Evolutionary conservation across 2,329 filamentous ascomycete species (phyloP).

Genomic region (Knufia fluminis): DNA sequence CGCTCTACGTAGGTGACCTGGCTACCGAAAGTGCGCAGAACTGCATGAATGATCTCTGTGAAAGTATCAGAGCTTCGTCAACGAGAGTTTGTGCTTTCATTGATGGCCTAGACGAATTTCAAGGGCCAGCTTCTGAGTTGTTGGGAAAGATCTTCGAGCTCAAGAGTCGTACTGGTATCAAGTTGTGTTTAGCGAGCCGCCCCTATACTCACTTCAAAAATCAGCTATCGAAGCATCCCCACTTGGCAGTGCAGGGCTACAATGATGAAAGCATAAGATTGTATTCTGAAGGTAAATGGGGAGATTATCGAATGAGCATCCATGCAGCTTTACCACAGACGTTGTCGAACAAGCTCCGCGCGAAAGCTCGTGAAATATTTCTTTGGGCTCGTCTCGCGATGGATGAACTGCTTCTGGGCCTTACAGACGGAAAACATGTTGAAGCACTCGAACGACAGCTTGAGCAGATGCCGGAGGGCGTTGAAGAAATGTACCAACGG

Average conservation of each 20-base stretch:
- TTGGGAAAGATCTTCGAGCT: not conserved
- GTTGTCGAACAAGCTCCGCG: not conserved
- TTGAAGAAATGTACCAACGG: conserved; percentile 8
- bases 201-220: not conserved
- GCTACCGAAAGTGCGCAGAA: not conserved
- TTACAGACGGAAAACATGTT: not conserved
- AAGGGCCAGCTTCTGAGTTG: not conserved
- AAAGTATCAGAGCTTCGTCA: not conserved
- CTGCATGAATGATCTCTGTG: not conserved
- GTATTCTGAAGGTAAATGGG: not conserved
- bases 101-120: conserved; percentile 1
- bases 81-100: conserved; percentile 2
- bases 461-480: not conserved
- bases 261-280: not conserved
- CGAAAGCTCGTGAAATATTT: conserved; percentile 10
- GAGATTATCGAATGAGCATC: not conserved
- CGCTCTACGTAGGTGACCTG: not conserved
- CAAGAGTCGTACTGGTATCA: not conserved
- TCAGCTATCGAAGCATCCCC: not conserved
- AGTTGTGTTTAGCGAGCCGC: conserved; percentile 4
- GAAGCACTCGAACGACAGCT: not conserved
- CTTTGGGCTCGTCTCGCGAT: conserved; percentile 11
- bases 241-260: not conserved
- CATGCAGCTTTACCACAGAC: not conserved
- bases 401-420: conserved; percentile 1